These are phyloP conservation scores for Lonicera japonica DNA, from an alignment of 129 eudicot genomes.

Conservation along the genomic window DNA sequence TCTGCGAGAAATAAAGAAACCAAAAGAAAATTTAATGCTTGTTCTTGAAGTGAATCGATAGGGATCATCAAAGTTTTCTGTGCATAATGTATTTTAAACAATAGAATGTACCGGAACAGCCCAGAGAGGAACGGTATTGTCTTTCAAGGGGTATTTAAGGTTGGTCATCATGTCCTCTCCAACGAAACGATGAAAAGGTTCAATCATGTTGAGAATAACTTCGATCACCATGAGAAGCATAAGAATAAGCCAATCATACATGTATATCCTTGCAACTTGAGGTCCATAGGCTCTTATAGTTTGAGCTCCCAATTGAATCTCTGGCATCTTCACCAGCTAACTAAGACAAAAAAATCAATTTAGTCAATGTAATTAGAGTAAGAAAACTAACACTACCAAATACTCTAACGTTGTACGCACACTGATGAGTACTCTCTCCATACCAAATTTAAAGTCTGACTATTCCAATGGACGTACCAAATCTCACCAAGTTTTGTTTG, in stretches of 20 bases:
- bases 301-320: slow-evolving; percentile 77
- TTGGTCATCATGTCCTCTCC: slow-evolving; percentile 73
- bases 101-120: slow-evolving; percentile 64
- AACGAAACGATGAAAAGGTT: slow-evolving; percentile 88
- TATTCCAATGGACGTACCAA: no score
- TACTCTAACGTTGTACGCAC: no score
- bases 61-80: not conserved
- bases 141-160: slow-evolving; percentile 71
- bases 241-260: slow-evolving; percentile 83
- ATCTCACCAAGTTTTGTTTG: no score
- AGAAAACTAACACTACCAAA: no score
- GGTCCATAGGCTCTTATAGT: slow-evolving; percentile 65
- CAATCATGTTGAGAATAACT: slow-evolving; percentile 55
- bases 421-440: no score
- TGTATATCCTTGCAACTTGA: slow-evolving; percentile 59
- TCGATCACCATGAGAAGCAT: slow-evolving; percentile 57
- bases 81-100: not conserved
- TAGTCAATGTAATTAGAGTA: no score
- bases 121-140: slow-evolving; percentile 79
- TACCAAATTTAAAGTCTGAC: no score
- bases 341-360: no score
- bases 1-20: slow-evolving; percentile 27
- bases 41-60: not conserved
- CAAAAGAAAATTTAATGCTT: slow-evolving; percentile 7
- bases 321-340: slow-evolving; percentile 63